Conservation (phyloP, 2,329 filamentous ascomycete species). For the Exserohilum turcica region DNA sequence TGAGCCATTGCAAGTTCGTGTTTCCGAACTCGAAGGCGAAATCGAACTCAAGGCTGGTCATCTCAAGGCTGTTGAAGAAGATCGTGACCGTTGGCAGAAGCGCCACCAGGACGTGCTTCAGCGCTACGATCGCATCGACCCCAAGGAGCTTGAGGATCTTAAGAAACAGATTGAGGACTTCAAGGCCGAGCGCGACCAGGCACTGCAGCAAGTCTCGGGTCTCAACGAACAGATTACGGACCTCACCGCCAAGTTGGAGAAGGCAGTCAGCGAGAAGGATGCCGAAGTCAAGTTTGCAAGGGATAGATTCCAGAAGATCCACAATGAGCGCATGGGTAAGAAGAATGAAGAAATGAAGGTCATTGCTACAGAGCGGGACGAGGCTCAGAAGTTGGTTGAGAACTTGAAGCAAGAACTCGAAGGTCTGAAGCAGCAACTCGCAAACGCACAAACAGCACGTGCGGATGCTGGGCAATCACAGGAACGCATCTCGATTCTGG, state of each 20-base stretch:
- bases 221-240: conserved; percentile 55
- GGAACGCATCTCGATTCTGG: conserved; percentile 68
- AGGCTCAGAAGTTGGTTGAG: conserved; percentile 49
- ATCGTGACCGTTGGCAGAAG: conserved; percentile 94
- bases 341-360: conserved; percentile 56
- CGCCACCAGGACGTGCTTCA: conserved; percentile 93
- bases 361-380: conserved; percentile 66
- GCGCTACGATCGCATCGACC: conserved; percentile 94
- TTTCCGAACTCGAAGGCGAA: conserved; percentile 82
- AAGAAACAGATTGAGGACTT: conserved; percentile 72
- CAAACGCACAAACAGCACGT: conserved; percentile 16
- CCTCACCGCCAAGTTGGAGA: conserved; percentile 49
- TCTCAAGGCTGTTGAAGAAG: conserved; percentile 84
- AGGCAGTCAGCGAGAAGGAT: conserved; percentile 33
- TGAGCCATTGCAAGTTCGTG: conserved; percentile 78
- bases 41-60: conserved; percentile 83
- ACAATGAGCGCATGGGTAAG: conserved; percentile 36
- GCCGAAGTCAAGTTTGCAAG: conserved; percentile 51
- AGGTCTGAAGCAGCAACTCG: conserved; percentile 51
- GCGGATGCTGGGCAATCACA: conserved; percentile 22
- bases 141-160: conserved; percentile 86
- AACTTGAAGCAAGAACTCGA: conserved; percentile 62
- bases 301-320: conserved; percentile 56
- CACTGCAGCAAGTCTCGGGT: conserved; percentile 56
- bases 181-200: conserved; percentile 59